phyloP scores from a whole-genome alignment of 2,329 filamentous ascomycete genomes.

The Paecilomyces dactylethromorphus region DNA sequence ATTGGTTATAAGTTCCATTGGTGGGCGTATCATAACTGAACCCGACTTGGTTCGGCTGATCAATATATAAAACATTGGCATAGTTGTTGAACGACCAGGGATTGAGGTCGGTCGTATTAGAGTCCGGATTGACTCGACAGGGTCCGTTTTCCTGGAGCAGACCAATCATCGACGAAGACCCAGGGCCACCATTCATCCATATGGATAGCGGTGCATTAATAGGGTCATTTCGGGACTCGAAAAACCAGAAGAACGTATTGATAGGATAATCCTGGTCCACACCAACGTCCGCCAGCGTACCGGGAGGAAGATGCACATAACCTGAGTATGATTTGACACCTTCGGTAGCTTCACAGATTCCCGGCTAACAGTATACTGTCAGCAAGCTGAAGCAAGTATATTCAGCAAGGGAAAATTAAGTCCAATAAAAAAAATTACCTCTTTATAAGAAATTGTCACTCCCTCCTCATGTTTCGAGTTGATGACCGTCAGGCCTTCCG shows the following conservation, averaged over 20 bases:
- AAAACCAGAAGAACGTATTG: constrained; percentile 62
- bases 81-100: constrained; percentile 54
- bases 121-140: constrained; percentile 36
- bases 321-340: constrained; percentile 54
- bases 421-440: constrained; percentile 23
- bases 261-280: constrained; percentile 49
- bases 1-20: constrained; percentile 33
- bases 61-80: constrained; percentile 61
- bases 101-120: constrained; percentile 41
- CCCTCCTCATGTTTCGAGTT: constrained; percentile 38
- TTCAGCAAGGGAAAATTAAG: background rate
- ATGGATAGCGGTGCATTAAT: constrained; percentile 36
- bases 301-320: constrained; percentile 52
- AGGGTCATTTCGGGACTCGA: constrained; percentile 46
- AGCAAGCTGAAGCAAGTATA: background rate
- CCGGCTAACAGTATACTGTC: constrained; percentile 21
- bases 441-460: constrained; percentile 41
- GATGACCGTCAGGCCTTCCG: constrained; percentile 34
- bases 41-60: constrained; percentile 57
- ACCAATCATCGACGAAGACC: constrained; percentile 36
- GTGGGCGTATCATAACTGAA: constrained; percentile 47
- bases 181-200: constrained; percentile 45
- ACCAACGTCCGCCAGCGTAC: constrained; percentile 31
- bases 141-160: constrained; percentile 39
- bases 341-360: constrained; percentile 52